A percentile compares a stretch with the other conserved stretches of the same genome.
Conservation (phyloP, 192 early-diverging fungal genomes). For the Linnemannia zychae region DNA sequence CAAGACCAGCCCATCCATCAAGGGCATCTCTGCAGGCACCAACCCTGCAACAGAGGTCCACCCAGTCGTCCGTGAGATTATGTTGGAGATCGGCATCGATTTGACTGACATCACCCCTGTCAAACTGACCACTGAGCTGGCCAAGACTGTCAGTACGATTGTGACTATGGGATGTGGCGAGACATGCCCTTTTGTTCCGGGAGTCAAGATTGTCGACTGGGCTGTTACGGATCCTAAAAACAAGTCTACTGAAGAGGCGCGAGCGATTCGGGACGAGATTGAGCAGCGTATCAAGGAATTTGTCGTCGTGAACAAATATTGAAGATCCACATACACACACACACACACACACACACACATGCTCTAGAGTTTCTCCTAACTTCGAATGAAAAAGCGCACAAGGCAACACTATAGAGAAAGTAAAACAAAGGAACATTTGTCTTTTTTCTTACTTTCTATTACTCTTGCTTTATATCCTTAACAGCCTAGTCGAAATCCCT, state of each 20-base stretch:
- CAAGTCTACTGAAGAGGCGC: slow-evolving; percentile 13
- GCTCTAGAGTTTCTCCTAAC: too few relatives aligned
- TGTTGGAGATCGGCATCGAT: slow-evolving; percentile 24
- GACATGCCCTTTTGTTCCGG: slow-evolving; percentile 24
- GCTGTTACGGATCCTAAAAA: slow-evolving; percentile 16
- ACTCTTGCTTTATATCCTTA: too few relatives aligned
- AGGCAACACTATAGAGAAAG: too few relatives aligned
- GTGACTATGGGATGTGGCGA: slow-evolving; percentile 35
- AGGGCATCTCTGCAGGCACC: slow-evolving; percentile 27
- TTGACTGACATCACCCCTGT: slow-evolving; percentile 21
- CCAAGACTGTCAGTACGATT: slow-evolving; percentile 16
- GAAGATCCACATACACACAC: too few relatives aligned
- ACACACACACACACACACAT: too few relatives aligned
- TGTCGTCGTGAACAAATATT: slow-evolving; percentile 18
- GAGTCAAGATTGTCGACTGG: slow-evolving; percentile 29
- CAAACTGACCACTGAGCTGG: slow-evolving; percentile 25
- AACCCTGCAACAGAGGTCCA: slow-evolving; percentile 27
- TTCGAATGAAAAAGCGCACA: too few relatives aligned
- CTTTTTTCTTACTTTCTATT: too few relatives aligned
- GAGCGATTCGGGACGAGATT: slow-evolving; percentile 18
- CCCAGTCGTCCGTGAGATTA: slow-evolving; percentile 16
- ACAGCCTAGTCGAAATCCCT: too few relatives aligned
- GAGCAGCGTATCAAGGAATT: slow-evolving; percentile 17
- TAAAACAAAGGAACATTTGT: too few relatives aligned
- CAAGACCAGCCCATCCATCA: slow-evolving; percentile 10